A percentile compares a stretch with the other conserved stretches of the same genome.
phyloP scores from a whole-genome alignment of 306 rosid species.

The Abrus pulchellus region DNA sequence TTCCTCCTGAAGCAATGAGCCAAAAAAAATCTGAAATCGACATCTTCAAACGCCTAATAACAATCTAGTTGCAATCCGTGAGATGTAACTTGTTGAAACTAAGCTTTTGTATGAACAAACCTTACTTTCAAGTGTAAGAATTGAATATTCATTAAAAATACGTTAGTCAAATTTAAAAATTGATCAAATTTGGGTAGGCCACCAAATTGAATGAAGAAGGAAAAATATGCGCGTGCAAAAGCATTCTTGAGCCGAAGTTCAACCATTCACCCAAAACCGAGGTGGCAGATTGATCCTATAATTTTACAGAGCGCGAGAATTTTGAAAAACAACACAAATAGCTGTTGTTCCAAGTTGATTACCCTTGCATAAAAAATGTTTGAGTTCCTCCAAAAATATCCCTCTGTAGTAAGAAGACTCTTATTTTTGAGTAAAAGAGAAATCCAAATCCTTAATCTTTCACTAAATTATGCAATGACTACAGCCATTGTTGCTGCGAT shows the following conservation, averaged over 20 bases:
- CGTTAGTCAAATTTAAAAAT: not conserved
- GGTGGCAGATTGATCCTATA: not conserved
- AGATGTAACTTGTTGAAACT: too few species aligned
- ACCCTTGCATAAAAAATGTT: not conserved
- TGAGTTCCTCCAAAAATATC: not conserved
- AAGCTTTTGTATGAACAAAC: too few species aligned
- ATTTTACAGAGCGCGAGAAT: not conserved
- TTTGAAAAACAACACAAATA: not conserved
- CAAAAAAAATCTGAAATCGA: not conserved
- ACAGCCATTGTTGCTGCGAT: not conserved
- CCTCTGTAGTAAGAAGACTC: not conserved
- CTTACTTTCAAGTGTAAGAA: too few species aligned
- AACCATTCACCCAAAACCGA: not conserved
- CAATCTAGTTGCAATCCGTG: not conserved
- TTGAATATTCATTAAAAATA: too few species aligned
- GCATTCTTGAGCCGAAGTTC: not conserved
- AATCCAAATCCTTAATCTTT: not conserved
- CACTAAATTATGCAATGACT: conserved; percentile 23
- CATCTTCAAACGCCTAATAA: not conserved
- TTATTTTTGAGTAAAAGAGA: not conserved
- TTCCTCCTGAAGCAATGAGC: not conserved
- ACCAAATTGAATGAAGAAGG: not conserved
- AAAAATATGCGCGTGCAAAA: not conserved
- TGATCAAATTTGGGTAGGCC: not conserved
- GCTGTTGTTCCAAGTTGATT: not conserved